Percentiles rank a stretch among this genome's conserved stretches.
Evolutionary conservation across 2,329 filamentous ascomycete genomes (phyloP).

Genomic region (Dothiorella sarmentorum): DNA sequence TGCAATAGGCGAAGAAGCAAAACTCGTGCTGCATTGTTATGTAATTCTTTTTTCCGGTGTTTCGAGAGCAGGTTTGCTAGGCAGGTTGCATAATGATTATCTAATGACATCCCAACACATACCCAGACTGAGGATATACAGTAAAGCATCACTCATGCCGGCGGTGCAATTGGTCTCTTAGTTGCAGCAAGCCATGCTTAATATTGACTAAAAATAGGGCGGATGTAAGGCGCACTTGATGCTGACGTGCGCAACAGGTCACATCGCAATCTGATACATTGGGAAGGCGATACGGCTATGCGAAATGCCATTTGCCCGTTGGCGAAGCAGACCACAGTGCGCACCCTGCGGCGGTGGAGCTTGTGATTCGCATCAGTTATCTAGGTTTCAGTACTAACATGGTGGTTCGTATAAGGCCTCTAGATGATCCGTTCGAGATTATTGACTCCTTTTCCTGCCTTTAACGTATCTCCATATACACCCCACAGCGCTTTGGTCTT

Average conservation of each 20-base stretch:
- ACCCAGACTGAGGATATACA: conserved; percentile 17
- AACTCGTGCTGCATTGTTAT: conserved; percentile 59
- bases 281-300: background rate
- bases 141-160: conserved; percentile 4
- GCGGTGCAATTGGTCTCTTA: background rate
- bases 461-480: conserved; percentile 7
- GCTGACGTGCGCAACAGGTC: conserved; percentile 5
- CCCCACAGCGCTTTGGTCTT: conserved; percentile 9
- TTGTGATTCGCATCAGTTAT: background rate
- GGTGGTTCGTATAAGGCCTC: background rate
- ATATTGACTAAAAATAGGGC: background rate
- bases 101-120: conserved; percentile 18
- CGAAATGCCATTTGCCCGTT: background rate
- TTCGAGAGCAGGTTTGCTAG: conserved; percentile 9
- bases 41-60: conserved; percentile 30
- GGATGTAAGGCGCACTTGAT: background rate
- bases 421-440: conserved; percentile 9
- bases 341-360: conserved; percentile 1
- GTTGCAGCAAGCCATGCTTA: background rate
- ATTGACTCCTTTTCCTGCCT: conserved; percentile 10
- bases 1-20: conserved; percentile 54
- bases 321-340: background rate
- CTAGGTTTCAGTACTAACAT: conserved; percentile 8
- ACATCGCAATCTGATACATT: background rate
- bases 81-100: conserved; percentile 18